Evolutionary conservation across 768 basidiomycete genomes (phyloP).

Genomic region (Vararia minispora): DNA sequence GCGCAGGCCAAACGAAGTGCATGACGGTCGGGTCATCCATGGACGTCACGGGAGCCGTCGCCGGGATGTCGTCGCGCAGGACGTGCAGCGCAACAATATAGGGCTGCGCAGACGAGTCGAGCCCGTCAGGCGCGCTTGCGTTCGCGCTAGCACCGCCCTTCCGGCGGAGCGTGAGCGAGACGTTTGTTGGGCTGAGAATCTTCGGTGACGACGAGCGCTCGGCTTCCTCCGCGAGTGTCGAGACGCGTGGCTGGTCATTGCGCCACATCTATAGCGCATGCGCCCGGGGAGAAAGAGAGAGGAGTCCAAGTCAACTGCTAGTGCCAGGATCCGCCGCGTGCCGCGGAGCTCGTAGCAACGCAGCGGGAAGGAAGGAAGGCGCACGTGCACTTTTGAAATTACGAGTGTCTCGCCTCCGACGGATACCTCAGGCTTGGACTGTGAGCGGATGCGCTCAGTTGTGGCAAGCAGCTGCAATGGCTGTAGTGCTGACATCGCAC

Average conservation of each 20-base stretch:
- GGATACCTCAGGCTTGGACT: slow-evolving; percentile 1
- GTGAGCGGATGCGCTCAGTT: background rate
- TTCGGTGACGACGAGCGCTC: background rate
- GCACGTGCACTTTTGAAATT: slow-evolving; percentile 2
- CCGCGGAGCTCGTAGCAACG: no score
- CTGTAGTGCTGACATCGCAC: no score
- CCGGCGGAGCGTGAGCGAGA: slow-evolving; percentile 2
- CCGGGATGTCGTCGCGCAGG: background rate
- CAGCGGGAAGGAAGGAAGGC: background rate
- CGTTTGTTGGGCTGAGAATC: background rate
- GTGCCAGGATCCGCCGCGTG: no score
- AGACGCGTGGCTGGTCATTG: background rate
- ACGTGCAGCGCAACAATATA: slow-evolving; percentile 2
- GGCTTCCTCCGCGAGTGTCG: background rate
- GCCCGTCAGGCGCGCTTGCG: slow-evolving; percentile 1
- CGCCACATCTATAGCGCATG: slow-evolving; percentile 2
- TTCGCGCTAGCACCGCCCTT: background rate
- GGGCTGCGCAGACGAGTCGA: slow-evolving; percentile 2
- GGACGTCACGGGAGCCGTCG: background rate
- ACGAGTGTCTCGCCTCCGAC: slow-evolving; percentile 5
- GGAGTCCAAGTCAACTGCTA: no score
- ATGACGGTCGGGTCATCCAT: background rate
- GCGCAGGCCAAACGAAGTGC: slow-evolving; percentile 7
- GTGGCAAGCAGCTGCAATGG: background rate
- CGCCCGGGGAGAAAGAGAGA: background rate